Evolutionary conservation across 2,329 filamentous ascomycete species (phyloP).

Genomic region (Fusarium anthophilum): DNA sequence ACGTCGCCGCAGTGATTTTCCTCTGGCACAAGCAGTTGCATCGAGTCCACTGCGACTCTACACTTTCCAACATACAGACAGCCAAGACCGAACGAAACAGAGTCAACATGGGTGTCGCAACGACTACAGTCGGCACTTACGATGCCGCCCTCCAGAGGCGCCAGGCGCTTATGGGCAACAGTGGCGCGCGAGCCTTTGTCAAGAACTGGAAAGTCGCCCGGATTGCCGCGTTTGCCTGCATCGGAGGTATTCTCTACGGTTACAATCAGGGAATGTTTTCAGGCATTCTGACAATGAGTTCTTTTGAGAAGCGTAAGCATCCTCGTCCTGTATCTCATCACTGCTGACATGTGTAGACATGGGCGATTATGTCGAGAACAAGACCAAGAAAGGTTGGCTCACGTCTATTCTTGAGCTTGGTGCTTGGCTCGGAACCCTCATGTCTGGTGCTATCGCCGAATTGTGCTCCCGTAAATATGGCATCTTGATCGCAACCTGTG

Average conservation of each 20-base stretch:
- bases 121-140: slow-evolving; percentile 45
- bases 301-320: slow-evolving; percentile 60
- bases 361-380: slow-evolving; percentile 61
- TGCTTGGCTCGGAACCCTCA: slow-evolving; percentile 78
- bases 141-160: slow-evolving; percentile 63
- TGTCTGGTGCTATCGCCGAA: slow-evolving; percentile 78
- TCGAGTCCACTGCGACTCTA: not conserved
- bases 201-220: slow-evolving; percentile 70
- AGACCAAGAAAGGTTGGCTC: slow-evolving; percentile 67
- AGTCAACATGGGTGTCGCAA: slow-evolving; percentile 18
- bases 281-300: slow-evolving; percentile 69
- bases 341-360: slow-evolving; percentile 54
- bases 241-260: slow-evolving; percentile 71
- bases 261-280: slow-evolving; percentile 74
- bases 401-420: slow-evolving; percentile 78
- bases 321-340: too few relatives aligned
- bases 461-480: slow-evolving; percentile 73
- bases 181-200: slow-evolving; percentile 61
- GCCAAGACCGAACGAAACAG: not conserved
- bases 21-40: not conserved
- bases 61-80: too few relatives aligned
- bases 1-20: not conserved
- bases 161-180: slow-evolving; percentile 62
- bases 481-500: slow-evolving; percentile 70
- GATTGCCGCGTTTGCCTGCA: slow-evolving; percentile 70